Evolutionary conservation across 257 asterid species (phyloP).

Genomic region (Parsonsia alboflavescens): DNA sequence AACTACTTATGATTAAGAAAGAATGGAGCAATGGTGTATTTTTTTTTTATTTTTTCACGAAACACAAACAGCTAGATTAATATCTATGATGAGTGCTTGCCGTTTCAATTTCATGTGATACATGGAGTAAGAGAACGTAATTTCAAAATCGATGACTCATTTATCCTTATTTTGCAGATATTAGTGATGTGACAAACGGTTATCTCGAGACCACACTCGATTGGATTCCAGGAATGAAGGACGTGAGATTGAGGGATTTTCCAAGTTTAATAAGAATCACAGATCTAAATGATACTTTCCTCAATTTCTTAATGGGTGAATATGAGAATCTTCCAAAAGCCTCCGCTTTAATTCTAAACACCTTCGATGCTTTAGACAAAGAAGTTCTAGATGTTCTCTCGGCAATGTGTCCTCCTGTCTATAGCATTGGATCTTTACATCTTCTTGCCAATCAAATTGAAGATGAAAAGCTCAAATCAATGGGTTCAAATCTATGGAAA

Average conservation of each 20-base stretch:
- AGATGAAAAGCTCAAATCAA: slow-evolving; percentile 13
- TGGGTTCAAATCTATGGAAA: slow-evolving; percentile 43
- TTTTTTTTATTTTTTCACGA: too few species aligned
- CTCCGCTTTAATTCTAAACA: slow-evolving; percentile 41
- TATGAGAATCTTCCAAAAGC: slow-evolving; percentile 20
- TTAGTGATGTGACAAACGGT: slow-evolving; percentile 37
- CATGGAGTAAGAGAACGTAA: too few species aligned
- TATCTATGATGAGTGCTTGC: too few species aligned
- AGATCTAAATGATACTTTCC: slow-evolving; percentile 30
- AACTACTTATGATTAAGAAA: too few species aligned
- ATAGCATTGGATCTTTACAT: slow-evolving; percentile 42
- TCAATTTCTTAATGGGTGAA: slow-evolving; percentile 34
- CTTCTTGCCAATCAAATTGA: slow-evolving; percentile 22
- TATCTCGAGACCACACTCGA: slow-evolving; percentile 29
- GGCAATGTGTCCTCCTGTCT: slow-evolving; percentile 23
- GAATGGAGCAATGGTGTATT: too few species aligned
- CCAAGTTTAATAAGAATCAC: slow-evolving; percentile 55
- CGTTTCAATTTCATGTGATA: too few species aligned
- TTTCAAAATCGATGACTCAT: too few species aligned
- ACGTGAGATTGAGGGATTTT: slow-evolving; percentile 36
- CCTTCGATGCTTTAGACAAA: slow-evolving; percentile 41
- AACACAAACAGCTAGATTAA: too few species aligned
- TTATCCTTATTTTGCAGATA: slow-evolving; percentile 18
- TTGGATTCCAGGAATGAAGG: slow-evolving; percentile 42
- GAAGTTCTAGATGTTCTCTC: slow-evolving; percentile 31